Evolutionary conservation across 1,284 basidiomycete genomes (phyloP).

Genomic region (Bondarzewia mesenterica): DNA sequence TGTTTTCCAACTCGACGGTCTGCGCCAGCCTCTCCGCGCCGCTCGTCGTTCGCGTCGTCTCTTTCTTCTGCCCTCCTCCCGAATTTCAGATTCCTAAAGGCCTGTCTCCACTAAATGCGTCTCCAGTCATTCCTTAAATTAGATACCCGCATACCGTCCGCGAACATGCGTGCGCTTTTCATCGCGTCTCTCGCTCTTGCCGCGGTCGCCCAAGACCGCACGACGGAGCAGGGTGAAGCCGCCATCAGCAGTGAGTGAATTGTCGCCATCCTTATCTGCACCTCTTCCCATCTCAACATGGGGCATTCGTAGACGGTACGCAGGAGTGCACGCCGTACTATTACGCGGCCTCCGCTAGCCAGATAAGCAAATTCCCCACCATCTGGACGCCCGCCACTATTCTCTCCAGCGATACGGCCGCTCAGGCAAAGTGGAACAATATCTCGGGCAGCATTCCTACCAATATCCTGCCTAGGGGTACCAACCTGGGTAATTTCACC

Average conservation of each 20-base stretch:
- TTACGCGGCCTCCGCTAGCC: slow-evolving; percentile 30
- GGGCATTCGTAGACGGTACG: slow-evolving; percentile 19
- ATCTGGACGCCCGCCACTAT: slow-evolving; percentile 37
- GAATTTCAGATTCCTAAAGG: not conserved
- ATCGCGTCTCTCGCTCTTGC: slow-evolving; percentile 1
- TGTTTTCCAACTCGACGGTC: not conserved
- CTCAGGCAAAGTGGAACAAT: slow-evolving; percentile 30
- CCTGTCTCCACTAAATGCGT: not conserved
- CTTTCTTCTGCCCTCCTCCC: not conserved
- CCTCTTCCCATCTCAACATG: not conserved
- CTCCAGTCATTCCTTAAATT: slow-evolving; percentile 4
- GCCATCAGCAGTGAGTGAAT: slow-evolving; percentile 20
- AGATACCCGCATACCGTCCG: not conserved
- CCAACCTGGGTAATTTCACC: slow-evolving; percentile 24
- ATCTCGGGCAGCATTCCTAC: slow-evolving; percentile 24
- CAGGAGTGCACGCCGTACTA: slow-evolving; percentile 34
- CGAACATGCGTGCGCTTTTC: not conserved
- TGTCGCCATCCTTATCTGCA: not conserved
- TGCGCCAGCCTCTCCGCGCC: not conserved
- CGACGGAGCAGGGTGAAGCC: slow-evolving; percentile 28
- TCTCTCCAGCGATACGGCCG: slow-evolving; percentile 36
- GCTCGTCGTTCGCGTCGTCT: not conserved
- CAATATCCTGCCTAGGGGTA: slow-evolving; percentile 13
- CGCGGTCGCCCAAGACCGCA: slow-evolving; percentile 19
- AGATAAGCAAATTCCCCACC: slow-evolving; percentile 37